A percentile compares a stretch with the other conserved stretches of the same genome.
Evolutionary conservation across 805 yeast genomes (phyloP).

Genomic region (Yarrowia sp.): DNA sequence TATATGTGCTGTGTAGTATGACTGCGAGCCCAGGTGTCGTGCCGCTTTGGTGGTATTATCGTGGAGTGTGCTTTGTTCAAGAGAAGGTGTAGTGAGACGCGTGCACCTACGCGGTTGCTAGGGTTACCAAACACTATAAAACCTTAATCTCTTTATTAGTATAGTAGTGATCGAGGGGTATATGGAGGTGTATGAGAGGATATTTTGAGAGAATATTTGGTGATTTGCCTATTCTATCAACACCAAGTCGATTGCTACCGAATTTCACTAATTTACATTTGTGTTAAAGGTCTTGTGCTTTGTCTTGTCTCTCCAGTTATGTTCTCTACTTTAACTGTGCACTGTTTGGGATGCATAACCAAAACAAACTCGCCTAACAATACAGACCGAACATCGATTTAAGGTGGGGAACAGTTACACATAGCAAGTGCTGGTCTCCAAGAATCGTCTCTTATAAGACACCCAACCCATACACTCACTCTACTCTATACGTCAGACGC

Average conservation of each 20-base stretch:
- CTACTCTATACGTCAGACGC: not conserved
- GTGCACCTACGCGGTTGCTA: conserved; percentile 19
- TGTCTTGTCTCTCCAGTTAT: too few species aligned
- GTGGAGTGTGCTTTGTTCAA: not conserved
- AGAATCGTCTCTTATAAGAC: not conserved
- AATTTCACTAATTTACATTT: too few species aligned
- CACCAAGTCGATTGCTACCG: not conserved
- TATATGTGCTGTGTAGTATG: not conserved
- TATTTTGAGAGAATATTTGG: too few species aligned
- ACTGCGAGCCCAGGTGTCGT: not conserved
- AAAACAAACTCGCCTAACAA: not conserved
- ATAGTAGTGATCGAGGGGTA: too few species aligned
- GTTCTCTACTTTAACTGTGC: not conserved
- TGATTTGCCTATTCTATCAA: not conserved
- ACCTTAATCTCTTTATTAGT: too few species aligned
- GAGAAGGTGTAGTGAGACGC: conserved; percentile 10
- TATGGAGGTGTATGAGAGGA: too few species aligned
- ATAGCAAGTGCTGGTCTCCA: not conserved
- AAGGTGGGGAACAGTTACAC: conserved; percentile 3
- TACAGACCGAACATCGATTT: not conserved
- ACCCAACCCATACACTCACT: not conserved
- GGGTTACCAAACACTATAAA: not conserved
- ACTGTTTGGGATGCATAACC: not conserved
- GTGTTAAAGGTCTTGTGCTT: too few species aligned
- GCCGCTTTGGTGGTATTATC: not conserved